Percentiles rank a stretch among this genome's conserved stretches.
phyloP scores from a whole-genome alignment of 108 stramenopile genomes.

The Pseudonitzschia multiseries region DNA sequence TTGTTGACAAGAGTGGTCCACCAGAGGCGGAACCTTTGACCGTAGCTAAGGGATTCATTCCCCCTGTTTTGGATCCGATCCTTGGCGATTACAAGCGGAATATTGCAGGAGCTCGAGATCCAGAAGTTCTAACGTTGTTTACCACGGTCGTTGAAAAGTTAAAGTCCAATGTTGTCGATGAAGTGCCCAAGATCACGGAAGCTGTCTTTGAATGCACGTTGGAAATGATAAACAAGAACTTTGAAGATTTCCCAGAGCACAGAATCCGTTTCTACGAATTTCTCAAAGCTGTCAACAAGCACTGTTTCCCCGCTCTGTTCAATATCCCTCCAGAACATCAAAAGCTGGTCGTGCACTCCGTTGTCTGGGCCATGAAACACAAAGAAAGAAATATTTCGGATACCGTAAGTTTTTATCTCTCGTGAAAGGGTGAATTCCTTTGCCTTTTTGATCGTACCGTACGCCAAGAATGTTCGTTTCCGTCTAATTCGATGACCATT shows the following conservation, averaged over 20 bases:
- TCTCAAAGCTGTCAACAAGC: slow-evolving; percentile 83
- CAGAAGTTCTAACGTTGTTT: slow-evolving; percentile 94
- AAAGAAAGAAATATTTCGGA: slow-evolving; percentile 97
- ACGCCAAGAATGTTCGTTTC: neutral
- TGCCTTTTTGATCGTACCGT: neutral
- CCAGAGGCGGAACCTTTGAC: slow-evolving; percentile 90
- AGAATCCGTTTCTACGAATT: slow-evolving; percentile 97
- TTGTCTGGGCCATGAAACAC: slow-evolving; percentile 99
- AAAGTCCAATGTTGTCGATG: slow-evolving; percentile 75
- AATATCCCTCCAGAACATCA: slow-evolving; percentile 94
- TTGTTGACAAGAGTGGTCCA: slow-evolving; percentile 92
- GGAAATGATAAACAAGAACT: slow-evolving; percentile 98
- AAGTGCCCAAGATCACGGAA: slow-evolving; percentile 96
- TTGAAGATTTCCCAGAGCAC: slow-evolving; percentile 99
- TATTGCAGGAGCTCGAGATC: slow-evolving; percentile 92
- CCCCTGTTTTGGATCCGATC: slow-evolving; percentile 96
- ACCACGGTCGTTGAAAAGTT: slow-evolving; percentile 91
- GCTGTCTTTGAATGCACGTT: slow-evolving; percentile 97
- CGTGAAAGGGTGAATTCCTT: neutral
- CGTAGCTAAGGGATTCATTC: slow-evolving; percentile 92
- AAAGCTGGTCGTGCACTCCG: slow-evolving; percentile 96
- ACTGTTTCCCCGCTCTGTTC: slow-evolving; percentile 97
- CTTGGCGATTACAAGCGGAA: slow-evolving; percentile 93
- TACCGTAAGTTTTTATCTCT: slow-evolving; percentile 54
- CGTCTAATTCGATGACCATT: neutral